Evolutionary conservation across 2,329 filamentous ascomycete genomes (phyloP).

Genomic region (Pseudocercospora ulei): DNA sequence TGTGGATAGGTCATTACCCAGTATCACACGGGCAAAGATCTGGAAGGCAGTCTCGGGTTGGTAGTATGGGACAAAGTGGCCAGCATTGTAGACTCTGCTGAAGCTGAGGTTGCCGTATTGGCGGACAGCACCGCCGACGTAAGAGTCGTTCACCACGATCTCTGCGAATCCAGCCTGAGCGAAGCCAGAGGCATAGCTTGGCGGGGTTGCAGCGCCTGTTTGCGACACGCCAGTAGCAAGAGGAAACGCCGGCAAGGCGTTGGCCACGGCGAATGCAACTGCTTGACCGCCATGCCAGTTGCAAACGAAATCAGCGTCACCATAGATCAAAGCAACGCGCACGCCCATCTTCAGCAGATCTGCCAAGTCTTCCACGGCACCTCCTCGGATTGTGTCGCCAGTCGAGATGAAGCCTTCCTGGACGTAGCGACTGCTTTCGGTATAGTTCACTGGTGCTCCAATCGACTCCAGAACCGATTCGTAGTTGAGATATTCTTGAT

Average conservation of each 20-base stretch:
- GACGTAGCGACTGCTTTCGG: conserved; percentile 37
- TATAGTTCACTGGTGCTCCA: conserved; percentile 45
- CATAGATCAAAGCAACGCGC: conserved; percentile 57
- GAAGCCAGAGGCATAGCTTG: conserved; percentile 48
- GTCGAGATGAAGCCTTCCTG: conserved; percentile 37
- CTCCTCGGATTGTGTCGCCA: conserved; percentile 40
- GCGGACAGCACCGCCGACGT: conserved; percentile 61
- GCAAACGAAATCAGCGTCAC: conserved; percentile 48
- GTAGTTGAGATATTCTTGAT: conserved; percentile 45
- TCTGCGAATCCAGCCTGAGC: conserved; percentile 59
- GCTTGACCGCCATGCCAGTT: conserved; percentile 52
- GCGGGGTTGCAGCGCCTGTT: conserved; percentile 12
- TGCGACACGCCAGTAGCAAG: conserved; percentile 11
- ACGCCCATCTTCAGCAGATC: conserved; percentile 38
- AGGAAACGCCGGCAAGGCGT: conserved; percentile 21
- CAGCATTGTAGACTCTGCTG: conserved; percentile 45
- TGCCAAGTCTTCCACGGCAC: conserved; percentile 37
- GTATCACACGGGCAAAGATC: conserved; percentile 46
- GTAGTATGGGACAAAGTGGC: conserved; percentile 46
- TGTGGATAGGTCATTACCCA: conserved; percentile 43
- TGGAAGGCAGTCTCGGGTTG: conserved; percentile 47
- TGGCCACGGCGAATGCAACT: conserved; percentile 20
- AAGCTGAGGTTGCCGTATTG: conserved; percentile 61
- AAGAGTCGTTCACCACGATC: conserved; percentile 57
- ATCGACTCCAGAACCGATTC: conserved; percentile 43